These are phyloP conservation scores for Cyclotella sp. DNA, from an alignment of 108 stramenopile species.

Conservation along the genomic window DNA sequence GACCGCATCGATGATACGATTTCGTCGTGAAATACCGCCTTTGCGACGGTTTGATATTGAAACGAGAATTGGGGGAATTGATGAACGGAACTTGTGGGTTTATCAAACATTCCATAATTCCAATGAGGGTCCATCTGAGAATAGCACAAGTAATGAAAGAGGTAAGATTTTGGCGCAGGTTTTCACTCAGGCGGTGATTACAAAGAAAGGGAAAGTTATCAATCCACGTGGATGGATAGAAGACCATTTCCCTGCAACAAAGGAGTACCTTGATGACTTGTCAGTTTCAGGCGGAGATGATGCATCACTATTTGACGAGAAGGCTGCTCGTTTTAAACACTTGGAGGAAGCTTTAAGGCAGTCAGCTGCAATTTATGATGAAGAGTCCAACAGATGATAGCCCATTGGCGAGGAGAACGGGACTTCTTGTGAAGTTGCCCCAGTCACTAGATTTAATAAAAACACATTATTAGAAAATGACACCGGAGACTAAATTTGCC, in stretches of 20 bases:
- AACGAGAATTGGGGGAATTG: conserved; percentile 50
- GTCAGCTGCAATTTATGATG: conserved; percentile 36
- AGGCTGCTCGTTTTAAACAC: conserved; percentile 34
- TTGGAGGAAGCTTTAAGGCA: conserved; percentile 34
- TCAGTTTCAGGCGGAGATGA: conserved; percentile 1
- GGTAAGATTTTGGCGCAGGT: conserved; percentile 44
- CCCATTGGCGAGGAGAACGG: no score
- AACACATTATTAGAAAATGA: no score
- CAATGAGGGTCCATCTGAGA: not conserved
- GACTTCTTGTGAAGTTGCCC: not conserved
- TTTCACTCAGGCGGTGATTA: conserved; percentile 40
- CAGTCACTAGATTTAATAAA: not conserved
- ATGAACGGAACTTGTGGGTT: conserved; percentile 71
- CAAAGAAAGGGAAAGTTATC: conserved; percentile 37
- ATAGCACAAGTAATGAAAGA: conserved; percentile 10
- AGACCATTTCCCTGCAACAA: conserved; percentile 16
- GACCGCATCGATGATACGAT: conserved; percentile 54
- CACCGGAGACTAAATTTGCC: no score
- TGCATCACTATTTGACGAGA: conserved; percentile 38
- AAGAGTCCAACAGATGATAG: conserved; percentile 5
- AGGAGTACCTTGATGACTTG: conserved; percentile 27
- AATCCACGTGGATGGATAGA: conserved; percentile 39
- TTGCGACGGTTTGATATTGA: conserved; percentile 69
- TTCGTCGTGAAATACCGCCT: conserved; percentile 68
- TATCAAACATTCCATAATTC: conserved; percentile 67